Evolutionary conservation across 2,329 filamentous ascomycete genomes (phyloP), one percentile per base, ranked within the genome.

Genomic region (Exophiala alcalophila): DNA sequence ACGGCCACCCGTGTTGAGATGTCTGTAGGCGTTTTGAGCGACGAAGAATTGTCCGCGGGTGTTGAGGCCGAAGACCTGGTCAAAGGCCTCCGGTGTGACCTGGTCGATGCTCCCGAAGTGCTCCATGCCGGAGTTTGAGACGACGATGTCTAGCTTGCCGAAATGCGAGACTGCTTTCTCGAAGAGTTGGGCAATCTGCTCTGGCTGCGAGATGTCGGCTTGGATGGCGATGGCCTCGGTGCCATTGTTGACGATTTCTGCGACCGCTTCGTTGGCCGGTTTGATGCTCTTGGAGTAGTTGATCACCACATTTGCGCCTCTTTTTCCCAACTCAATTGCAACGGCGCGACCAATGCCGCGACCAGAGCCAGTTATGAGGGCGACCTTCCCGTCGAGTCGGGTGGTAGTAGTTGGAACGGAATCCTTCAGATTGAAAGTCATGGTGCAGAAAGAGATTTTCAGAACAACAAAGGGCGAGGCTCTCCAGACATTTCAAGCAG

Each of bases 11-110:
- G 76, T 70, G 58, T 80, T 72, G 50, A 85, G 74, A 65, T 85
- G 69, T 65, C 81, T 81, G 64, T 83, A 83, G 5, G 77, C 84
- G 38, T 84, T 79, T 67, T 86, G 83, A n/a, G 75, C 76, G 44
- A 80, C 77, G 62, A 80, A 80, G 67, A 80, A 80, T 59, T 80
- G 77, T 24, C 73, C 77, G 27, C 77, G 73, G 24, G 76, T 79
- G 68, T 80, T 80, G 59, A 80, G 71, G 58, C 66, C 68, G 62
- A 80, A 77, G 43, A 80, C 76, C 21, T 71, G 70, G 63, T 80
- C 73, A 52, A 70, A 77, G 59, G 74, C 71, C 60, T 73, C 73
- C 58, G 80, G 76, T 2, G 78, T 75, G 29, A 84, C 78, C 53
- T 83, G 78, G 65, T 81, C 75, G 43, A 81, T 74, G 63, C 79